These are phyloP conservation scores for Withania somnifera DNA, from an alignment of 305 asterid species.

Conservation along the genomic window DNA sequence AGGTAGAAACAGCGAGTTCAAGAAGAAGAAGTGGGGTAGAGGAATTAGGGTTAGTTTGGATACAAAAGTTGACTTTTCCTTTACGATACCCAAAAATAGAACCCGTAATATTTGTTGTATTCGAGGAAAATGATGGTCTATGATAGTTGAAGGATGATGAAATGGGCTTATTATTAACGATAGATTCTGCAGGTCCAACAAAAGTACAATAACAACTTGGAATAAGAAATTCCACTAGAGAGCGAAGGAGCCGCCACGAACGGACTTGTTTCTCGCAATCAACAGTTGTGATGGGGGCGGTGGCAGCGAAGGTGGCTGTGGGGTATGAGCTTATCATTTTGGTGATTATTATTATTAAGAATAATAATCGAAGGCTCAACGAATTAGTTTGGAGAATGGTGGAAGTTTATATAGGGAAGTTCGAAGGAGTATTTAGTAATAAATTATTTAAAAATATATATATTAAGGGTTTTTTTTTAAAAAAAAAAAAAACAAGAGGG, in stretches of 20 bases:
- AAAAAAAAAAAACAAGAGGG: not conserved
- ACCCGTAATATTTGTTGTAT: conserved; percentile 28
- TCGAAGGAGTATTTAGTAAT: not conserved
- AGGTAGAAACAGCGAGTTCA: conserved; percentile 45
- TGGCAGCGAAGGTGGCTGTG: not conserved
- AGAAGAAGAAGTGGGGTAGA: conserved; percentile 34
- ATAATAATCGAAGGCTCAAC: not conserved
- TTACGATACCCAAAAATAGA: conserved; percentile 37
- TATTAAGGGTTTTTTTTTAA: not conserved
- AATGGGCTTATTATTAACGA: not conserved
- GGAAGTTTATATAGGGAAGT: conserved; percentile 4
- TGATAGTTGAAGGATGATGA: conserved; percentile 6
- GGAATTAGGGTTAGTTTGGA: conserved; percentile 42
- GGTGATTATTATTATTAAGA: not conserved
- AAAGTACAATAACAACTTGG: conserved; percentile 43
- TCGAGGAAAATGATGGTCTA: not conserved
- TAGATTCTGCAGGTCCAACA: conserved; percentile 6
- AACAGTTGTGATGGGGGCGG: conserved; percentile 30
- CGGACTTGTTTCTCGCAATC: conserved; percentile 60
- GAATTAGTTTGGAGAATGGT: not conserved
- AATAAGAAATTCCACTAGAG: conserved; percentile 35
- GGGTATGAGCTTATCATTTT: conserved; percentile 19
- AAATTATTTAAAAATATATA: not conserved
- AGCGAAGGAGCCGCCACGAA: conserved; percentile 61
- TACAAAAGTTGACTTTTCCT: conserved; percentile 46